A percentile compares a stretch with the other conserved stretches of the same genome.
These are phyloP conservation scores for Phaeosphaeriaceae sp. DNA, from an alignment of 2,329 filamentous ascomycete species.

Conservation along the genomic window DNA sequence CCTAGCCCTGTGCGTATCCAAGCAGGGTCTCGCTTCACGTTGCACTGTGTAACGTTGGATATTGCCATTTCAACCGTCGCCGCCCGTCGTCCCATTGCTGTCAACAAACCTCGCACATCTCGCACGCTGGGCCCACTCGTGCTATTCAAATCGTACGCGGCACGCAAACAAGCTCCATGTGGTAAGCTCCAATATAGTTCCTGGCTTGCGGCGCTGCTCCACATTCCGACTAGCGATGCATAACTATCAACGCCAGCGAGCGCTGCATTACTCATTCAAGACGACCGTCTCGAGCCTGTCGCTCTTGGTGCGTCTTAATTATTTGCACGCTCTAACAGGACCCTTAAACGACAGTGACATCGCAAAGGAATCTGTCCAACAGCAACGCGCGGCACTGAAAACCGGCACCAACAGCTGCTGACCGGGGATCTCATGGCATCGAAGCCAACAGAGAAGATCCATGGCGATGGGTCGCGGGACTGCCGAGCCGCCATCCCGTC, in stretches of 20 bases:
- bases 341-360: background rate
- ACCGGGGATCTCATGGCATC: conserved; percentile 3
- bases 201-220: background rate
- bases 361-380: background rate
- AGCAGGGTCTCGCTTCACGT: conserved; percentile 10
- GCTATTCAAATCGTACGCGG: conserved; percentile 5
- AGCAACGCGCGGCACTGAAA: background rate
- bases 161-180: conserved; percentile 12
- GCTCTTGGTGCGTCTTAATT: background rate
- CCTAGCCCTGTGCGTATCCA: background rate
- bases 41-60: background rate
- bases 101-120: background rate
- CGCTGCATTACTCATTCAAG: background rate
- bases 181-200: conserved; percentile 10
- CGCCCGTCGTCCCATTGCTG: background rate
- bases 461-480: conserved; percentile 24
- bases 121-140: background rate
- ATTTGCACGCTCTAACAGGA: background rate
- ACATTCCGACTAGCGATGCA: conserved; percentile 2
- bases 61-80: conserved; percentile 1
- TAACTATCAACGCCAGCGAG: conserved; percentile 7
- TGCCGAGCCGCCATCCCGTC: conserved; percentile 27
- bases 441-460: conserved; percentile 17
- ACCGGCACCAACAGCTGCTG: conserved; percentile 9
- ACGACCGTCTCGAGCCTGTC: background rate